Percentiles rank a stretch among this genome's conserved stretches.
phyloP scores from a whole-genome alignment of 768 basidiomycete genomes.

The Baorangia bicolor region DNA sequence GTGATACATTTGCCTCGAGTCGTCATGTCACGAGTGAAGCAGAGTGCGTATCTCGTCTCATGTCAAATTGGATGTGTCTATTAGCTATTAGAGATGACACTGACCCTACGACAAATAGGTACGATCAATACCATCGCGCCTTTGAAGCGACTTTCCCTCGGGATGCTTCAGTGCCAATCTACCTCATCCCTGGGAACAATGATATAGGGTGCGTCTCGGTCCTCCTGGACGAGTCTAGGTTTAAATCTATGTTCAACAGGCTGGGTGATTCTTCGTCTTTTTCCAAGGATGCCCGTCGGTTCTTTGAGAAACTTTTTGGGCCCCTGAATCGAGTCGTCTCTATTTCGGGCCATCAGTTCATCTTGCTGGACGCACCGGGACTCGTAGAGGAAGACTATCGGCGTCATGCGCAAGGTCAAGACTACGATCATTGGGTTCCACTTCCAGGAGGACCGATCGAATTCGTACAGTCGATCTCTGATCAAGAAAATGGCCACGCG shows the following conservation, averaged over 20 bases:
- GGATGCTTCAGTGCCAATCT: constrained; percentile 39
- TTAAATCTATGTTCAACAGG: constrained; percentile 32
- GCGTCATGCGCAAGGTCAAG: constrained; percentile 47
- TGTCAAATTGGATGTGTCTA: neutral
- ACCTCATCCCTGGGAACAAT: constrained; percentile 79
- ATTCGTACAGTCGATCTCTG: constrained; percentile 48
- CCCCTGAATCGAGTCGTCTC: constrained; percentile 60
- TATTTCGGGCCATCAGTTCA: constrained; percentile 67
- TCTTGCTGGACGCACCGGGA: constrained; percentile 75
- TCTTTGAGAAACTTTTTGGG: constrained; percentile 66
- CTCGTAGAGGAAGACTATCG: constrained; percentile 81
- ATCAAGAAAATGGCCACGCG: constrained; percentile 31
- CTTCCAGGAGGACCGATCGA: constrained; percentile 54
- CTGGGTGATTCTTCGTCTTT: constrained; percentile 53
- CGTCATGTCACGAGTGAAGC: constrained; percentile 48
- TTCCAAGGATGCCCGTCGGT: constrained; percentile 52
- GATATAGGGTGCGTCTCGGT: constrained; percentile 59
- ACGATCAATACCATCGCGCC: constrained; percentile 52
- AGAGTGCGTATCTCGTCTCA: constrained; percentile 51
- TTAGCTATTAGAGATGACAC: neutral
- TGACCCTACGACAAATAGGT: constrained; percentile 42
- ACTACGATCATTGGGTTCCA: constrained; percentile 58
- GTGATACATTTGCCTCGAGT: constrained; percentile 73
- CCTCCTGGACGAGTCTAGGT: neutral
- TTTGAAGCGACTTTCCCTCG: constrained; percentile 63